Base-by-base conservation (phyloP, 192 early-diverging fungal species). In the Chytriomyces sp. region DNA sequence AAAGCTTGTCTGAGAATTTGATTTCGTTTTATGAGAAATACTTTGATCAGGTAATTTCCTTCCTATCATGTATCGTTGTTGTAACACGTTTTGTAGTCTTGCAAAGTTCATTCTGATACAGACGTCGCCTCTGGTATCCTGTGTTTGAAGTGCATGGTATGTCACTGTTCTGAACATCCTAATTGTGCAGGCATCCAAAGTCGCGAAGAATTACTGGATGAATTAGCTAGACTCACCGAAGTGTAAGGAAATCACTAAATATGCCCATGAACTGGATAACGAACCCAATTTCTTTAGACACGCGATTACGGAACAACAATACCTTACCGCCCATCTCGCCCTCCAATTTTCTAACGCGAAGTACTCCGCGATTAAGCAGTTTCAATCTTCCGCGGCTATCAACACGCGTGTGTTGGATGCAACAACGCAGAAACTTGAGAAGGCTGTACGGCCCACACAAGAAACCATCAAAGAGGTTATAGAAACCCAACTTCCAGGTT, bases 241-340 rank as follows among this genome's bases (percentile, higher is more conserved):
- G 10, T 56, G 54, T 56, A 26, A 56, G 54, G 10, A 56, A 56
- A 56, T 26, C 54, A 10, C 54, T 56, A 6, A 6, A 22, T 10
- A 22, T 56, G 10, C n/a, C n/a, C n/a, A n/a, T 56, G 10, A 22
- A 10, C 26, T 56, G 10, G 10, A 56, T 22, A 7, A 7, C 54
- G 10, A 22, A 7, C 10, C 7, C 26, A 10, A 22, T 10, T 10
- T 26, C 5, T 22, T 17, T 25, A 56, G 54, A 56, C 54, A 56
- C 54, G 54, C 54, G 26, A 7, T 56, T 26, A 56, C 54, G 28
- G 54, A 56, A 56, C 54, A 56, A 56, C 54, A 56, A 56, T 25
- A 25, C 54, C 26, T 56, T 6, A 26, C 10, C 54, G 54, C 54
- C 14, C 26, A 17, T 26, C 26, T 56, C 14, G 54, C 54, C 26